phyloP scores from a whole-genome alignment of 2,329 filamentous ascomycete genomes.

The Trichoderma endophyticum region DNA sequence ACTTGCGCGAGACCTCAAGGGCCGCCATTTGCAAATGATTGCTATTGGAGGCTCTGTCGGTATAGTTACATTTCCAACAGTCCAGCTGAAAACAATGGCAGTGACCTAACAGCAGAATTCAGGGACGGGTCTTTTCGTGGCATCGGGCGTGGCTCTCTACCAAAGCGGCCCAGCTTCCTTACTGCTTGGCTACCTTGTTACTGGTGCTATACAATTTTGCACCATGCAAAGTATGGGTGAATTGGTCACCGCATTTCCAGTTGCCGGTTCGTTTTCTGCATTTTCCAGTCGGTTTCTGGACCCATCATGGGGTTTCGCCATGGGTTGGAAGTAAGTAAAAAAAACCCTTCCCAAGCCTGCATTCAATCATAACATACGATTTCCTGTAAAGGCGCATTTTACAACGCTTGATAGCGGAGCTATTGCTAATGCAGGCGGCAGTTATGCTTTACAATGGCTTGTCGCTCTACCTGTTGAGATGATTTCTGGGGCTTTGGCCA shows the following conservation, averaged over 20 bases:
- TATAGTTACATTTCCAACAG: neutral
- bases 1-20: slow-evolving; percentile 3
- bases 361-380: no score
- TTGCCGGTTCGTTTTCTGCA: slow-evolving; percentile 2
- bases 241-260: neutral
- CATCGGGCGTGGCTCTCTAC: neutral
- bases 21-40: slow-evolving; percentile 2
- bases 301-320: slow-evolving; percentile 7
- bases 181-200: neutral
- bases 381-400: neutral
- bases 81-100: neutral
- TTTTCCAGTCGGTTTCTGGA: slow-evolving; percentile 5
- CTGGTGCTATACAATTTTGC: slow-evolving; percentile 1
- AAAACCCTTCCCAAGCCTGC: neutral
- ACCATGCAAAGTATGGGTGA: slow-evolving; percentile 6
- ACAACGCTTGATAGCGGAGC: no score
- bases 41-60: neutral
- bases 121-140: slow-evolving; percentile 2
- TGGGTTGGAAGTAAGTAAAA: slow-evolving; percentile 4
- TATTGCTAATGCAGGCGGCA: neutral
- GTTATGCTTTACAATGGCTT: slow-evolving; percentile 4
- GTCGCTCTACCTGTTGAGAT: neutral
- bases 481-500: neutral
- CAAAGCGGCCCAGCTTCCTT: neutral
- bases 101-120: neutral